Evolutionary conservation across 352 stramenopile genomes (phyloP), one percentile per base, ranked within the genome.

Genomic region (Phytophthora fragariaefolia): DNA sequence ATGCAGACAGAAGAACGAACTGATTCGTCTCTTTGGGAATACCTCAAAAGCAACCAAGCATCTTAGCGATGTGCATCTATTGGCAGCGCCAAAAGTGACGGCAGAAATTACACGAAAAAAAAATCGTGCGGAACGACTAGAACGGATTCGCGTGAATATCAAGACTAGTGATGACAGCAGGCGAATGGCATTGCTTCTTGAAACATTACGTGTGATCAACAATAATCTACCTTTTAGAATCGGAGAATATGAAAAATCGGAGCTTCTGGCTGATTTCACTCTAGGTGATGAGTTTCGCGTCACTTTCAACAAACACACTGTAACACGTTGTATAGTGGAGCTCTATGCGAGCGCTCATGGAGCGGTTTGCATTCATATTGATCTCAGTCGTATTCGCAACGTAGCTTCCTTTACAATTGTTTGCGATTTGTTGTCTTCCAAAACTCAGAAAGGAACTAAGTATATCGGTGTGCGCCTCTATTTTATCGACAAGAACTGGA

Each of bases 381-480:
- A 36, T 36, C 30, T 7, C 3, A 15, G 8, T 12, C 9, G 30
- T 15, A 7, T 36, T 36, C 8, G 9, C 30, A 12, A 12, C 13
- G 30, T 36, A 7, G 8, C 30, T 1, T 7, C 13, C 8, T 36
- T 15, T 12, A 9, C 30, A 12, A 12, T 36, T 7, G 30, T 36
- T 7, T 36, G 30, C 13, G 30, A 36, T 36, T 36, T 36, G 2
- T 12, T 13, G 30, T 7, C 30, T 3, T 36, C 30, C 8, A 36
- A 36, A 12, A 36, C 30, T 7, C 30, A 36, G 12, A n/a, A 51
- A 22, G 9, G 6, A 12, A 43, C 48, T 1, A 55, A 43, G 18
- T 55, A 28, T n/a, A 4, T 55, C 9, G 48, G 48, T 1, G n/a
- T 55, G 7, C 48, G 48, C 9, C n/a, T 55, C 9, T 55, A 43